A percentile compares a stretch with the other conserved stretches of the same genome.
Conservation (phyloP, 2,329 filamentous ascomycete genomes). For the Hypoxylon sp. region DNA sequence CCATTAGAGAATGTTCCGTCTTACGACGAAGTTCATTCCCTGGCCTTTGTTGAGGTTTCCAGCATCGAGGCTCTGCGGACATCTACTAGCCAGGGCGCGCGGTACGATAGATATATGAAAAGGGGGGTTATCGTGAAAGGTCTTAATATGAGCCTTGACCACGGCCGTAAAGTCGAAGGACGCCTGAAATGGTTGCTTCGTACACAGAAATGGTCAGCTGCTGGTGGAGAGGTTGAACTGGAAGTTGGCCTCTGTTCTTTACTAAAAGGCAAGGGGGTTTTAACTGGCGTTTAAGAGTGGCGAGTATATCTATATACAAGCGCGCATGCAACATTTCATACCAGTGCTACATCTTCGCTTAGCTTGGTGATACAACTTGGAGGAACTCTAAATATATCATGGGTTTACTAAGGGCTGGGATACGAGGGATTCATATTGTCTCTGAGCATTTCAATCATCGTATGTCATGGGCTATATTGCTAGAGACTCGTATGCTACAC, state of each 20-base stretch:
- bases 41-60: slow-evolving; percentile 32
- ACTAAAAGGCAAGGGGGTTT: slow-evolving; percentile 44
- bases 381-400: not conserved
- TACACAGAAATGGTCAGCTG: slow-evolving; percentile 15
- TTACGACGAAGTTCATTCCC: slow-evolving; percentile 43
- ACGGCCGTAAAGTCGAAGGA: slow-evolving; percentile 46
- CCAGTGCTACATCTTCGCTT: not conserved
- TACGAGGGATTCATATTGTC: not conserved
- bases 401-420: not conserved
- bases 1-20: slow-evolving; percentile 50
- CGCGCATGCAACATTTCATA: not conserved
- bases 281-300: not conserved
- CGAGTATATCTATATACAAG: not conserved
- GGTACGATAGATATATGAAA: slow-evolving; percentile 50
- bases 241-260: slow-evolving; percentile 42
- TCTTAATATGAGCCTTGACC: slow-evolving; percentile 49
- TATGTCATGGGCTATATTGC: not conserved
- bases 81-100: slow-evolving; percentile 24
- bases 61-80: slow-evolving; percentile 32
- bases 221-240: slow-evolving; percentile 9
- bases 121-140: slow-evolving; percentile 47
- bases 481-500: not conserved
- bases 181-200: slow-evolving; percentile 46
- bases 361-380: not conserved
- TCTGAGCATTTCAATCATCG: not conserved